A percentile compares a stretch with the other conserved stretches of the same genome.
These are phyloP conservation scores for Microstegium vimineum DNA, from an alignment of 176 grass and related monocot species.

Conservation along the genomic window DNA sequence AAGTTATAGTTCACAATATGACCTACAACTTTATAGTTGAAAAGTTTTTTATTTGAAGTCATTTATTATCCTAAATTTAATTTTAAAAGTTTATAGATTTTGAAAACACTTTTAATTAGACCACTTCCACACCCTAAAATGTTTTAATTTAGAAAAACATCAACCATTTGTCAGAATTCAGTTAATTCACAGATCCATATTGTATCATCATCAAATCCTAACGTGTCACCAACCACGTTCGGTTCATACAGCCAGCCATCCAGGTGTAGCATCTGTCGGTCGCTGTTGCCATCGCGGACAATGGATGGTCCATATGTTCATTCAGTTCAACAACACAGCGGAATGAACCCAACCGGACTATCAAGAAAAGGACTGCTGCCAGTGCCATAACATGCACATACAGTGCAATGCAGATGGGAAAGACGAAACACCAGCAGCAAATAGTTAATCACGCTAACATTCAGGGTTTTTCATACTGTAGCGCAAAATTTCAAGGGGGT, in stretches of 20 bases:
- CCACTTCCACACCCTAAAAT: no score
- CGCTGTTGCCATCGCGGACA: constrained; percentile 24
- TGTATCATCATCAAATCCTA: not conserved
- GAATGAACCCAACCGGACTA: not conserved
- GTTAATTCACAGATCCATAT: constrained; percentile 30
- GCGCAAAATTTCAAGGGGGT: not conserved
- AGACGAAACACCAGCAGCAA: not conserved
- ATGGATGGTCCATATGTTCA: constrained; percentile 4
- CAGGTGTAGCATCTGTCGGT: constrained; percentile 28
- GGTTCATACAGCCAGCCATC: not conserved
- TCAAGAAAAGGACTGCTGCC: not conserved
- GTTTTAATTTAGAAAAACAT: no score
- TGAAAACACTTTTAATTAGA: no score
- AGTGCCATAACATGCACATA: not conserved
- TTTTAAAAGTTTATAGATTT: no score
- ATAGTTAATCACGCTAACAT: constrained; percentile 26
- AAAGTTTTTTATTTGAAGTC: no score
- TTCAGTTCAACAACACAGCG: no score
- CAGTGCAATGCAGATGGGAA: not conserved
- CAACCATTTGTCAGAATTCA: constrained; percentile 30
- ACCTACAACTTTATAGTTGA: no score
- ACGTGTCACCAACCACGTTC: constrained; percentile 29
- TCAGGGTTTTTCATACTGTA: not conserved
- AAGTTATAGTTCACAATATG: no score
- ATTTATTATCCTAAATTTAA: no score